Base-by-base conservation (phyloP, 2,329 filamentous ascomycete genomes). In the Colletotrichum sansevieriae region DNA sequence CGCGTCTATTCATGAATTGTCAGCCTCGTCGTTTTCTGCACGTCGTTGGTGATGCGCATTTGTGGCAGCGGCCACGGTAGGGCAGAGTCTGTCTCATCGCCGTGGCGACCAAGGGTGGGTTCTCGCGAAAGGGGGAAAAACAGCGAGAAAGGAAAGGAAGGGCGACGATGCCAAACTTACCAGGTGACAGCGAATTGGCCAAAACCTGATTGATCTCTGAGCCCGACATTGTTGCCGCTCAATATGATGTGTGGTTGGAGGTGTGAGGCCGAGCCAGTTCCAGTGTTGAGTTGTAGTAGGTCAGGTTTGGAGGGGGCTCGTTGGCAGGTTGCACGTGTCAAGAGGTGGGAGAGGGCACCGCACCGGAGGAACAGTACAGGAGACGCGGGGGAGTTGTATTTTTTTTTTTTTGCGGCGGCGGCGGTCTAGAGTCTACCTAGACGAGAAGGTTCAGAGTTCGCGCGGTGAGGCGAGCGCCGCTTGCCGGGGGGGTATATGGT, bases 201-300 rank as follows among this genome's bases (percentile, higher is more conserved):
- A 99, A 92, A 86, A 99, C 95, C 85, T 94, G 92, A 87, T 95
- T 97, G 86, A 98, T 97, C 86, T 98, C 94, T 92, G 97, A 84
- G 85, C 85, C 88, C 82, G 87, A 88, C 87, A 89, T 94, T 82
- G 78, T 85, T 80, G 78, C 76, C 77, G 78, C 56, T 67, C 63
- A 49, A 70, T 46, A 37, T 76, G 47, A 44, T 51, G 46, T 68
- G 60, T 59, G 39, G 60, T 37, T 54, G 58, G 52, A 71, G 37
- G 62, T 60, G 52, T 52, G 57, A 62, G 57, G 65, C 57, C 56
- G 61, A 69, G 56, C 66, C 68, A 65, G 60, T 65, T 35, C 68
- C 68, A 68, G 62, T 68, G 59, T 62, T 54, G 57, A 56, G 55
- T 62, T 58, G 49, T 49, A 39, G 65, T 41, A 56, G 65, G 60